Conservation (phyloP, 441 rosid genomes). For the Populus hybrid region DNA sequence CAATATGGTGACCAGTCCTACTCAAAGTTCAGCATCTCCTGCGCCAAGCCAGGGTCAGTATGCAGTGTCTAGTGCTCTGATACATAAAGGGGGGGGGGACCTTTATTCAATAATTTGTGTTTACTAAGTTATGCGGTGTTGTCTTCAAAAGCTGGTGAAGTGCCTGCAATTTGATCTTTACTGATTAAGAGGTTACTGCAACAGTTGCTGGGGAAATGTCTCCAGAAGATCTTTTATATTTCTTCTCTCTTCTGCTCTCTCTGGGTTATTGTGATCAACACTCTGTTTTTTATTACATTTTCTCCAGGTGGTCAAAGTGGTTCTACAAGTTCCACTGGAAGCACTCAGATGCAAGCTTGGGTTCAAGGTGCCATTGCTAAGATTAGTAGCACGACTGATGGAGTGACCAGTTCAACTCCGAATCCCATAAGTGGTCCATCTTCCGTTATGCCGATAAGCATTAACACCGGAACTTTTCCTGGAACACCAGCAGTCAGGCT, state of each 20-base stretch:
- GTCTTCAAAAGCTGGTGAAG: not conserved
- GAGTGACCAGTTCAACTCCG: conserved; percentile 58
- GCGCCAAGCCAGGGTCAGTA: conserved; percentile 75
- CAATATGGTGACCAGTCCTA: conserved; percentile 77
- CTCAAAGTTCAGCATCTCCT: conserved; percentile 79
- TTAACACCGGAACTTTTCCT: too few relatives aligned
- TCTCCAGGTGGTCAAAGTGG: conserved; percentile 78
- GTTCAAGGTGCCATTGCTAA: conserved; percentile 98
- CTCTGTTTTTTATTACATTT: conserved; percentile 14
- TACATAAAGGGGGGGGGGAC: not conserved
- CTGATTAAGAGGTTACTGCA: not conserved
- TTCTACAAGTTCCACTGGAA: conserved; percentile 79
- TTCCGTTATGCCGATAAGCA: conserved; percentile 94
- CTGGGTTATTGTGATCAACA: not conserved
- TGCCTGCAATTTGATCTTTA: not conserved
- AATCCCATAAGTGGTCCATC: conserved; percentile 84
- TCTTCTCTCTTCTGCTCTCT: not conserved
- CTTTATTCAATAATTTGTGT: not conserved
- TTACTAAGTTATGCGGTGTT: not conserved
- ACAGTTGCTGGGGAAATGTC: not conserved
- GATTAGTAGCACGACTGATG: conserved; percentile 85
- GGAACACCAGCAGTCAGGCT: too few relatives aligned
- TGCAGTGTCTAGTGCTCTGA: conserved; percentile 12
- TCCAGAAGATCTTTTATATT: not conserved
- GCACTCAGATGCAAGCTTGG: conserved; percentile 98